Evolutionary conservation across 805 yeast genomes (phyloP), one percentile per base, ranked within the genome.

Genomic region (Naumovozyma castellii): DNA sequence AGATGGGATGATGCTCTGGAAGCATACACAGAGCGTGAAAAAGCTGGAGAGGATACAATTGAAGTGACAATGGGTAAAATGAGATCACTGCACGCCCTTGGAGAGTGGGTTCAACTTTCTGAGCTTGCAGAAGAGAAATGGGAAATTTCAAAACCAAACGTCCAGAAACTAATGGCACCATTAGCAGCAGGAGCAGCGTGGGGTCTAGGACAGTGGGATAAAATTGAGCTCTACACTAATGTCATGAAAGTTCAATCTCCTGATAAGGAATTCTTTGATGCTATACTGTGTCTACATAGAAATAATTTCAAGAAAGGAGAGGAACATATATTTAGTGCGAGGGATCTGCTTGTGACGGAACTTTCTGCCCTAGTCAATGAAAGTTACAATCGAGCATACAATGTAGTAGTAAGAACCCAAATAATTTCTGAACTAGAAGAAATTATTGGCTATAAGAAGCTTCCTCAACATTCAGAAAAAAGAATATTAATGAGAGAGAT

Each of bases 141-240:
- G 99, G 68, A 66, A 15, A 67, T 70, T 22, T 74, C 94, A 0
- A 69, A 84, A 1, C 70, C 78, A 20, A 95, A 86, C 14, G 76
- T 78, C 31, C 75, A 80, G 49, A 69, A 95, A 41, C 76, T 80
- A 4, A 87, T 92, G 50, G 98, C 98, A 1, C 97, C 98, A 1
- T 66, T 94, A 39, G 98, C 97, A 0, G 98, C 98, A 0, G 97
- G 97, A 2, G 97, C 98, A 1, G 86, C 97, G 1, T 92, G 98
- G 98, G 97, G 97, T 13, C 67, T 94, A 32, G 90, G 90, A 2
- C 92, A 85, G 55, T 94, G 98, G 98, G 96, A 87, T 48, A 72
- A 84, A 51, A 88, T 94, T 87, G 97, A 85, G 53, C 75, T 83
- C 5, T 92, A 87, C 51, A 88, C 90, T 41, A 68, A 77, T 47